Evolutionary conservation across 2,329 filamentous ascomycete species (phyloP), one percentile per base, ranked within the genome.

Genomic region (Xylariaceae sp.): DNA sequence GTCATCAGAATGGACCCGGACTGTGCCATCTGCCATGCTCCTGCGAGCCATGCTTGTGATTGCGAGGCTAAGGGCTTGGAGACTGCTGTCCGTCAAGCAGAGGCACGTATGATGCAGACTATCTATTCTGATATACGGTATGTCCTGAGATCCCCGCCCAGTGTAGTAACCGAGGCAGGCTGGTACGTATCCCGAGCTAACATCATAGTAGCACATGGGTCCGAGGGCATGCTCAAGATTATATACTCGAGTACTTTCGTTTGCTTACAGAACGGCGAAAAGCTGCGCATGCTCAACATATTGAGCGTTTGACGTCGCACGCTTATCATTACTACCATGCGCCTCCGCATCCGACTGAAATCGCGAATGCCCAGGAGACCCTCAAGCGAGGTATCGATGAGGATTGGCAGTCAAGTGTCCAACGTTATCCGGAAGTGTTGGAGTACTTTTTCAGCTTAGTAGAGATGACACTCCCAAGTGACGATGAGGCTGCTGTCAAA

Each of bases 361-460:
- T 90, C 45, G 72, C 77, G 36, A 76, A 80, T 49, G 86, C 85
- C 19, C 80, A 89, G 61, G 75, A 75, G 14, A 75, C 78, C 43
- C 75, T 89, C 53, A 89, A 89, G 68, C 78, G 81, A 44, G 86
- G 86, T 53, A 86, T 90, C 60, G 86, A 90, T 60, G 83, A 87
- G 54, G 87, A 90, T 70, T 92, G 87, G 87, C 80, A 85, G 60
- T 76, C 80, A 30, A 86, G 83, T 42, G 87, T 90, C 36, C 80
- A 89, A 60, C 78, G 83, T 47, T 92, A 91, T 60, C 88, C 87
- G 5, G 86, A 90, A 64, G 83, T 91, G n/a, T 73, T 92, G 47
- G 85, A 90, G 67, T 90, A 91, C 68, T 91, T 87, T 64, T 91
- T 86, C 68, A 76, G 81, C 51, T 72, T 90, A 35, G 84, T 90